Evolutionary conservation across 2,329 filamentous ascomycete genomes (phyloP).

Genomic region (Colletotrichum musae): DNA sequence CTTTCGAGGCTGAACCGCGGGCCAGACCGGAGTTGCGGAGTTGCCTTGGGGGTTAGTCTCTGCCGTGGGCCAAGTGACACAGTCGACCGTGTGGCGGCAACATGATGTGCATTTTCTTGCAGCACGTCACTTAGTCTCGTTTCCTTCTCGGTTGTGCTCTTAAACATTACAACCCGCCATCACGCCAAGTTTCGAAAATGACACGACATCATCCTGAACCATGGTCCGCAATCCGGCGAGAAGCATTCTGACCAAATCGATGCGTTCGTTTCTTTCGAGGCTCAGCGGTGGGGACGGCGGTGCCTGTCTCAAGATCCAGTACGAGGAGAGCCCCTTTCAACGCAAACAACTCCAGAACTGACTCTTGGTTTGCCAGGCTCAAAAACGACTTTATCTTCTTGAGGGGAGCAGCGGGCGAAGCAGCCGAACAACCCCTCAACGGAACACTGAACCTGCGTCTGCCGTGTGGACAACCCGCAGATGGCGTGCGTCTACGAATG

Average conservation of each 20-base stretch:
- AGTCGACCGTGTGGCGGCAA: too few species aligned
- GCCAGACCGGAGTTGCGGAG: too few species aligned
- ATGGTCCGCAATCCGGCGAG: too few species aligned
- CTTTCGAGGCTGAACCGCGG: too few species aligned
- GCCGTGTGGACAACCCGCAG: background rate
- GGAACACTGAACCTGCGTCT: slow-evolving; percentile 12
- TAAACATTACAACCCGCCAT: too few species aligned
- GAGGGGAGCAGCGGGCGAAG: slow-evolving; percentile 7
- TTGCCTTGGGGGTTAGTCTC: too few species aligned
- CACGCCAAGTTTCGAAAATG: too few species aligned
- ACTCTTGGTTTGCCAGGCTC: background rate
- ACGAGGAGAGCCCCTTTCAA: background rate
- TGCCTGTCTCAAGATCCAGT: slow-evolving; percentile 16
- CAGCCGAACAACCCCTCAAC: background rate
- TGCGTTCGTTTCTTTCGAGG: slow-evolving; percentile 15
- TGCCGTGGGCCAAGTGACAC: too few species aligned
- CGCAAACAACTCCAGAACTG: background rate
- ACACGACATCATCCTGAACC: too few species aligned
- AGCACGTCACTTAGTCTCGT: too few species aligned
- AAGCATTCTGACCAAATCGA: background rate
- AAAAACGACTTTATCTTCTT: slow-evolving; percentile 20
- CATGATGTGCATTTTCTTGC: too few species aligned
- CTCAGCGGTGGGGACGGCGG: background rate
- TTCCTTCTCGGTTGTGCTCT: too few species aligned
- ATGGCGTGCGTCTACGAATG: slow-evolving; percentile 7